Evolutionary conservation across 192 early-diverging fungal genomes (phyloP).

Genomic region (Entomortierella beljakovae): DNA sequence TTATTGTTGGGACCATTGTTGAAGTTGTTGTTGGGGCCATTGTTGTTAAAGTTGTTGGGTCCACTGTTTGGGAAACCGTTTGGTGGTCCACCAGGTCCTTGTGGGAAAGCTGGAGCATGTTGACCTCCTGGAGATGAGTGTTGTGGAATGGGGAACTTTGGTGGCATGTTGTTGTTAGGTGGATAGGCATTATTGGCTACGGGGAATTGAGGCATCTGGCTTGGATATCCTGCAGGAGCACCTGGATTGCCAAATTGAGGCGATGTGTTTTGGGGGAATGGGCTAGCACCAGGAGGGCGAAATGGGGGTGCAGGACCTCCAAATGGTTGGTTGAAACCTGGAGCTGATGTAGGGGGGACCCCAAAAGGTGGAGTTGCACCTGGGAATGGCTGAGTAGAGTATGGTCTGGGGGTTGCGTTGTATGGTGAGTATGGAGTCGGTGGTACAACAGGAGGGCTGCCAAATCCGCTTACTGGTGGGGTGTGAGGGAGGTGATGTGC

Average conservation of each 20-base stretch:
- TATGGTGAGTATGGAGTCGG: slow-evolving; percentile 21
- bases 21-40: neutral
- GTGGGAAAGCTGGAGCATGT: slow-evolving; percentile 6
- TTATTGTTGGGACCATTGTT: slow-evolving; percentile 18
- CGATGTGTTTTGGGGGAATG: slow-evolving; percentile 11
- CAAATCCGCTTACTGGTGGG: slow-evolving; percentile 16
- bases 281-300: slow-evolving; percentile 17
- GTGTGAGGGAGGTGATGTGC: slow-evolving; percentile 17
- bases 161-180: slow-evolving; percentile 21
- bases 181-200: slow-evolving; percentile 10
- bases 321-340: slow-evolving; percentile 6
- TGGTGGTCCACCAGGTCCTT: slow-evolving; percentile 19
- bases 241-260: slow-evolving; percentile 21
- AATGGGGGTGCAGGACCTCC: slow-evolving; percentile 16
- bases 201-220: slow-evolving; percentile 18
- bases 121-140: slow-evolving; percentile 10
- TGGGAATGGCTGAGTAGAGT: neutral
- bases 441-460: slow-evolving; percentile 23
- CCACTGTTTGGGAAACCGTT: slow-evolving; percentile 15
- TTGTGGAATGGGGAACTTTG: slow-evolving; percentile 13
- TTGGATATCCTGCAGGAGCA: slow-evolving; percentile 9
- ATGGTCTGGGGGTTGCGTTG: slow-evolving; percentile 12
- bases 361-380: slow-evolving; percentile 8
- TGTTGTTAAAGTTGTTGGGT: slow-evolving; percentile 5
- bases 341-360: slow-evolving; percentile 3